Percentiles rank a stretch among this genome's conserved stretches.
phyloP scores from a whole-genome alignment of 2,329 filamentous ascomycete species.

The Fusarium mexicanum region DNA sequence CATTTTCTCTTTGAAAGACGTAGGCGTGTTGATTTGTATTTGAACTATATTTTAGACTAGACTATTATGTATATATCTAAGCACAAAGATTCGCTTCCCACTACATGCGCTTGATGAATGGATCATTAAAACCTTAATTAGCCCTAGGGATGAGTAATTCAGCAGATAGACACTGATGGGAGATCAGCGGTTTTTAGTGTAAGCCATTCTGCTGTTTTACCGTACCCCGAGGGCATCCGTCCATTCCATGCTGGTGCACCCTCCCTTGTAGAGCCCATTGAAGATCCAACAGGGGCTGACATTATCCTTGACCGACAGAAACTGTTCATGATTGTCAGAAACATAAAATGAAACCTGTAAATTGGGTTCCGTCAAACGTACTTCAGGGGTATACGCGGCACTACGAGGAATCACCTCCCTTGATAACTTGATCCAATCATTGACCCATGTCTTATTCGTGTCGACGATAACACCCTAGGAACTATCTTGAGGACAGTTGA shows the following conservation, averaged over 20 bases:
- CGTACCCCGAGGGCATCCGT: rapidly evolving
- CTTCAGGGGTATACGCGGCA: constrained; percentile 31
- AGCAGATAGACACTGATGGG: neutral
- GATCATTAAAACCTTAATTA: neutral
- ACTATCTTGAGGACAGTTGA: constrained; percentile 40
- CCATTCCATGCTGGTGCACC: neutral
- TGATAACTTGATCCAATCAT: constrained; percentile 40
- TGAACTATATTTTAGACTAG: neutral
- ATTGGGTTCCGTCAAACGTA: constrained; percentile 21
- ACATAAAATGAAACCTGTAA: constrained; percentile 26
- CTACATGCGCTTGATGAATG: neutral
- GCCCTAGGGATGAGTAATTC: neutral
- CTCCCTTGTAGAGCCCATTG: neutral
- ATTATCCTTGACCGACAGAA: constrained; percentile 28
- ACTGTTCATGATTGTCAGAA: constrained; percentile 7
- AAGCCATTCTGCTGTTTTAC: neutral
- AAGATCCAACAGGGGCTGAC: constrained; percentile 25
- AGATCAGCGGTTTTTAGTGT: neutral
- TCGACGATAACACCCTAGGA: constrained; percentile 7
- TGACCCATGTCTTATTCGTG: constrained; percentile 15
- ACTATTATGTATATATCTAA: neutral
- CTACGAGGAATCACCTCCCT: constrained; percentile 15
- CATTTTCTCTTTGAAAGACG: neutral
- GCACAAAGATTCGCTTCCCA: neutral
- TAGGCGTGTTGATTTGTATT: neutral